phyloP scores from a whole-genome alignment of 306 rosid species.

The Cucumis cinereus region DNA sequence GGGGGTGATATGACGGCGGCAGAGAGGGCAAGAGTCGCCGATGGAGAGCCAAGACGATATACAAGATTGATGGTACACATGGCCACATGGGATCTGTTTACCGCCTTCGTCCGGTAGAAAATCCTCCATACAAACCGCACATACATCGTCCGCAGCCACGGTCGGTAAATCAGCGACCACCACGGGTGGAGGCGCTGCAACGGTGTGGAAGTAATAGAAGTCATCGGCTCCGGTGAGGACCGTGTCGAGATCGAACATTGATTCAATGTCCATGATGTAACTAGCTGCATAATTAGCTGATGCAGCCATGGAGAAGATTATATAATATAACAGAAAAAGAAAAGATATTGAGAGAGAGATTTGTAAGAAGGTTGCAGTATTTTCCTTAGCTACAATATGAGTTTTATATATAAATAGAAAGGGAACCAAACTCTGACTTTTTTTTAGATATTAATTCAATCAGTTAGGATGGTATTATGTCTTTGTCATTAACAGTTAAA shows the following conservation, averaged over 20 bases:
- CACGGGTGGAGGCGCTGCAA: neutral
- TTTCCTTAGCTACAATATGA: neutral
- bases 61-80: constrained; percentile 48
- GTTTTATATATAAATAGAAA: neutral
- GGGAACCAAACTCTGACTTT: neutral
- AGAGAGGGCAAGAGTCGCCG: constrained; percentile 55
- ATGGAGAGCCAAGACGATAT: constrained; percentile 46
- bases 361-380: neutral
- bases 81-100: constrained; percentile 47
- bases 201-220: neutral
- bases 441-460: neutral
- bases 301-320: neutral
- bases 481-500: neutral
- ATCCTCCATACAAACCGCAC: constrained; percentile 49
- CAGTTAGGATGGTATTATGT: neutral
- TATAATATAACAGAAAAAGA: neutral
- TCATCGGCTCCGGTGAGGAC: constrained; percentile 25
- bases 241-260: constrained; percentile 18
- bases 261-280: neutral
- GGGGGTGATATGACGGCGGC: constrained; percentile 38
- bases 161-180: constrained; percentile 16
- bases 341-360: neutral
- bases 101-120: constrained; percentile 15
- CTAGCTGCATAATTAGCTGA: neutral
- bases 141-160: constrained; percentile 15